Evolutionary conservation across 768 basidiomycete species (phyloP), one percentile per base, ranked within the genome.

Genomic region (Cubamyces sp.): DNA sequence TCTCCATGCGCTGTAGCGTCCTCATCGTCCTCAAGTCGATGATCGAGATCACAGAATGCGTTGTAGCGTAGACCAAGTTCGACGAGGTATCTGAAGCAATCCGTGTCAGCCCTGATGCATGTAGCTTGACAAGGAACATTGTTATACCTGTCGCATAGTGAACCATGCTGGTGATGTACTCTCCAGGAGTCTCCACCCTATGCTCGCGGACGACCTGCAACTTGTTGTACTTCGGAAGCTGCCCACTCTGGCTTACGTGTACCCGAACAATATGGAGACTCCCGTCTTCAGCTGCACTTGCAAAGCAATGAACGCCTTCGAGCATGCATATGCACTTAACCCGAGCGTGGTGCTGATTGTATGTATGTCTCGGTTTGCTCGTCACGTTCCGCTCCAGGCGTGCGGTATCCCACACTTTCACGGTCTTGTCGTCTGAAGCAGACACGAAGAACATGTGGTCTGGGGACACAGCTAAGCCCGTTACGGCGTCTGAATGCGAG

Each of bases 381-480:
- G 95, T 93, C 18, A 97, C 92, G 74, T 94, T 98, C 59, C 96
- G 83, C 71, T 98, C 96, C 47, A 98, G 80, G n/a, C 94, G 81
- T 8, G 92, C 91, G 1, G 94, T 90, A 66, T 94, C 91, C 94
- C 94, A 97, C 43, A 92, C 82, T 73, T 94, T 96, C 70, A 96
- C 87, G 0, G 92, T 95, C 77, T 92, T 92, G 74, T 98, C 96
- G 64, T 98, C 88, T 0, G 94, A 96, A 40, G 91, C 87, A 0
- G 96, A 93, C 3, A 96, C 87, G 66, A 99, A 98, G 80, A 97
- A 99, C 72, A 88, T 77, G 68, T 97, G 94, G 69, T 98, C 97
- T 2, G 96, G 96, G 1, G 96, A 88, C 23, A 95, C 91, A 1
- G 89, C 89, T 23, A 98, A 78, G 8, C 86, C 83, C 2, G 90